Conservation (phyloP, 768 basidiomycete genomes). For the Suillus americanus region DNA sequence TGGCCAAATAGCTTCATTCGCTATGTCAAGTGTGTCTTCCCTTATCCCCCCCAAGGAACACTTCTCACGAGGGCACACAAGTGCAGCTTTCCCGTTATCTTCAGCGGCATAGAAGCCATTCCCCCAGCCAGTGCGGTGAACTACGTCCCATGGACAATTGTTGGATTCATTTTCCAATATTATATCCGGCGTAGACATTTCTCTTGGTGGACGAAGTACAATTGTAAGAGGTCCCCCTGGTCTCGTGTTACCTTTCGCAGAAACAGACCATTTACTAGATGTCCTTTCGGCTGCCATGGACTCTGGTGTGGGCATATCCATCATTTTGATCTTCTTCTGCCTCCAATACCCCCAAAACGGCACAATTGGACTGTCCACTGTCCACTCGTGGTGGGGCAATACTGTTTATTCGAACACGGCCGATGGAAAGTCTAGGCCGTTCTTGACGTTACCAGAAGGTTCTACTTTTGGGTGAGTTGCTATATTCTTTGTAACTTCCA, state of each 20-base stretch:
- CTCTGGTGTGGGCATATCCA: conserved; percentile 60
- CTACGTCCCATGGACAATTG: conserved; percentile 65
- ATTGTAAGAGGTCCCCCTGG: conserved; percentile 24
- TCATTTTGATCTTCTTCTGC: conserved; percentile 56
- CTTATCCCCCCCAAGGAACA: background rate
- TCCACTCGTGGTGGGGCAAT: conserved; percentile 77
- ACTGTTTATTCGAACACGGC: conserved; percentile 34
- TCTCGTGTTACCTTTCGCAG: background rate
- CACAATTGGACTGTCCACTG: conserved; percentile 48
- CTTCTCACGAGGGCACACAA: background rate
- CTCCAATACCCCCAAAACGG: conserved; percentile 67
- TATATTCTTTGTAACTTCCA: background rate
- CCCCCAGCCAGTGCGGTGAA: conserved; percentile 68
- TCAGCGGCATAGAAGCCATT: conserved; percentile 58
- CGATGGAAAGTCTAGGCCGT: conserved; percentile 19
- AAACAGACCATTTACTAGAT: conserved; percentile 29
- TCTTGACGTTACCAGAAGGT: conserved; percentile 14
- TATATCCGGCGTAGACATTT: conserved; percentile 57
- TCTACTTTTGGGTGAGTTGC: conserved; percentile 29
- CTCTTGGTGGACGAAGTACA: conserved; percentile 67
- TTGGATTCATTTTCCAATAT: conserved; percentile 68
- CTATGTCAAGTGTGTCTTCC: conserved; percentile 57
- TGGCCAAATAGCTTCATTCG: conserved; percentile 64
- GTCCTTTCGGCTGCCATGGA: conserved; percentile 74
- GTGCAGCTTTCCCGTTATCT: conserved; percentile 46